A percentile compares a stretch with the other conserved stretches of the same genome.
These are phyloP conservation scores for Echeveria elegans DNA, from an alignment of 164 flowering plant species.

Conservation along the genomic window DNA sequence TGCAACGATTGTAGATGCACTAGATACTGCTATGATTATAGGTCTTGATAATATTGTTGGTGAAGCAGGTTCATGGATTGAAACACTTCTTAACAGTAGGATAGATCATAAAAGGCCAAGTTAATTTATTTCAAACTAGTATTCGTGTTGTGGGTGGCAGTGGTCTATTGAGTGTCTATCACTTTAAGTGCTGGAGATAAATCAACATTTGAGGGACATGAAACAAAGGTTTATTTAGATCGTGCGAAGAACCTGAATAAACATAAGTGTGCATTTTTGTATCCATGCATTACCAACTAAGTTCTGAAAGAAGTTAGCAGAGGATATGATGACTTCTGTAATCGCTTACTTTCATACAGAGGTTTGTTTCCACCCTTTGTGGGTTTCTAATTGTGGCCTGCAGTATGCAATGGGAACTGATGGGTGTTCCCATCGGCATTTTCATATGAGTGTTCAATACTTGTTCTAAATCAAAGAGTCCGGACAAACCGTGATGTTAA, in stretches of 20 bases:
- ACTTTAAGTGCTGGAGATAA: conserved; percentile 66
- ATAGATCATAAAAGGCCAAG: conserved; percentile 74
- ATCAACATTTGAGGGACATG: conserved; percentile 42
- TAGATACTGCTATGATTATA: conserved; percentile 97
- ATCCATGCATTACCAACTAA: neutral
- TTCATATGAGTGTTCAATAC: neutral
- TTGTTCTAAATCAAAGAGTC: neutral
- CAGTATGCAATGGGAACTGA: neutral
- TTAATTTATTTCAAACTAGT: conserved; percentile 92
- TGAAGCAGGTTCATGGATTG: conserved; percentile 91
- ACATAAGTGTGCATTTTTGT: no score
- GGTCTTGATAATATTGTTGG: conserved; percentile 59
- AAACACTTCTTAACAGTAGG: conserved; percentile 53
- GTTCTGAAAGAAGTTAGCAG: no score
- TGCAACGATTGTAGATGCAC: conserved; percentile 87
- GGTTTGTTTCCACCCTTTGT: conserved; percentile 52
- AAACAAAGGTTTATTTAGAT: conserved; percentile 62
- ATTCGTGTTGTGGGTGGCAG: conserved; percentile 98
- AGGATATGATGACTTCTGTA: conserved; percentile 52
- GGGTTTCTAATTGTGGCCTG: no score
- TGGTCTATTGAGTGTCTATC: conserved; percentile 95
- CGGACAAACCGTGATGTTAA: no score
- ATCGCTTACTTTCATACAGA: conserved; percentile 76
- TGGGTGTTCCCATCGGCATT: neutral
- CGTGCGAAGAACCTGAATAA: conserved; percentile 76